A percentile compares a stretch with the other conserved stretches of the same genome.
These are phyloP conservation scores for Herpetomonas muscarum DNA, from an alignment of 208 protist genomes.

Conservation along the genomic window DNA sequence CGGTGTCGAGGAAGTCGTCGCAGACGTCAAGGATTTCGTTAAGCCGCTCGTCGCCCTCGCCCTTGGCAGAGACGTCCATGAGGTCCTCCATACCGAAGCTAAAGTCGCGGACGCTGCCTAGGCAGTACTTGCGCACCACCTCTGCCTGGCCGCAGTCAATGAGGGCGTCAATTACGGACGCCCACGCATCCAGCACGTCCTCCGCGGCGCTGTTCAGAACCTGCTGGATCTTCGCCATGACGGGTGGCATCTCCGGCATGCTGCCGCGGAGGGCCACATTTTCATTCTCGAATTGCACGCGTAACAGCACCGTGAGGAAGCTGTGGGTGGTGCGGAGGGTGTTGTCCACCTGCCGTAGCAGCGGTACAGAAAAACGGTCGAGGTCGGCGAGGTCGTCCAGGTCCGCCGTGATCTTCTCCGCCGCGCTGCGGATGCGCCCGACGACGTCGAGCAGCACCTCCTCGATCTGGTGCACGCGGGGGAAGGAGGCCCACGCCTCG, in stretches of 20 bases:
- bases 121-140: conserved; percentile 62
- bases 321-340: conserved; percentile 43
- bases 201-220: conserved; percentile 65
- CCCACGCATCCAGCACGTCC: conserved; percentile 72
- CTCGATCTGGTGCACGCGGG: conserved; percentile 63
- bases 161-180: conserved; percentile 46
- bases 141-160: conserved; percentile 38
- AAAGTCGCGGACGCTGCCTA: conserved; percentile 58
- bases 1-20: conserved; percentile 71
- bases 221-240: conserved; percentile 72
- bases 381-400: conserved; percentile 32
- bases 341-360: conserved; percentile 45
- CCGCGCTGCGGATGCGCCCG: conserved; percentile 62
- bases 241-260: conserved; percentile 50
- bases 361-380: conserved; percentile 41
- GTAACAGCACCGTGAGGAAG: conserved; percentile 68
- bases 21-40: conserved; percentile 84
- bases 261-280: conserved; percentile 71
- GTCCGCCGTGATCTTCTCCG: conserved; percentile 37
- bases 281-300: conserved; percentile 85
- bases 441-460: conserved; percentile 63
- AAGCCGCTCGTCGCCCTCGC: conserved; percentile 73
- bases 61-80: conserved; percentile 64
- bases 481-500: conserved; percentile 65
- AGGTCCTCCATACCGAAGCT: conserved; percentile 67